Evolutionary conservation across 192 early-diverging fungal genomes (phyloP).

Genomic region (Gaertneriomyces sp.): DNA sequence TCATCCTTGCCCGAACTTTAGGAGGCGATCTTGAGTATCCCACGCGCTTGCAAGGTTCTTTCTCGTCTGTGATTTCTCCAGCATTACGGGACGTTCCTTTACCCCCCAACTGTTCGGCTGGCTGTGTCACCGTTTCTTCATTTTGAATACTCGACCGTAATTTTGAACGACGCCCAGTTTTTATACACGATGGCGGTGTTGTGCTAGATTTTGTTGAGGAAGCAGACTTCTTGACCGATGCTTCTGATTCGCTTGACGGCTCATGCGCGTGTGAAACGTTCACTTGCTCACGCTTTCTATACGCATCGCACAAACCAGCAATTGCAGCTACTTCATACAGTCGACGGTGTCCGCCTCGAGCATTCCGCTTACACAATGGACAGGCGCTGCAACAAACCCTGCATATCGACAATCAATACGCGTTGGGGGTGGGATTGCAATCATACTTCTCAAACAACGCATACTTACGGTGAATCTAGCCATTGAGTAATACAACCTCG

Average conservation of each 20-base stretch:
- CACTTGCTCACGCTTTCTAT: not conserved
- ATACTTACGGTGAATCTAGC: not conserved
- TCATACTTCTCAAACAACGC: not conserved
- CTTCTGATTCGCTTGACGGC: not conserved
- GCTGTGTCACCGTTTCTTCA: no score
- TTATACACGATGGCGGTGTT: not conserved
- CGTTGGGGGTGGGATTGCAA: not conserved
- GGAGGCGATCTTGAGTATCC: no score
- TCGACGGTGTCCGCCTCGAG: not conserved
- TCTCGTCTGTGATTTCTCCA: no score
- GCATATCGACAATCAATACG: not conserved
- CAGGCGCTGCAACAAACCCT: not conserved
- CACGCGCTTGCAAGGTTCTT: no score
- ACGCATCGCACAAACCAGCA: not conserved
- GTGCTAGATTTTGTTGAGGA: not conserved
- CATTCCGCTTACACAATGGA: not conserved
- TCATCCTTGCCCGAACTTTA: no score
- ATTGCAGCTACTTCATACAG: not conserved
- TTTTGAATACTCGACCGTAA: no score
- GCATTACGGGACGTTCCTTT: no score
- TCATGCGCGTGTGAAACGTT: not conserved
- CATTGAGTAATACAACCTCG: not conserved
- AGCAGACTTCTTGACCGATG: not conserved
- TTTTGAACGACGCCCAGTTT: not conserved
- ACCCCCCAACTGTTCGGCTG: no score